Conservation (phyloP, 306 rosid species). For the Fragaria ananassa region DNA sequence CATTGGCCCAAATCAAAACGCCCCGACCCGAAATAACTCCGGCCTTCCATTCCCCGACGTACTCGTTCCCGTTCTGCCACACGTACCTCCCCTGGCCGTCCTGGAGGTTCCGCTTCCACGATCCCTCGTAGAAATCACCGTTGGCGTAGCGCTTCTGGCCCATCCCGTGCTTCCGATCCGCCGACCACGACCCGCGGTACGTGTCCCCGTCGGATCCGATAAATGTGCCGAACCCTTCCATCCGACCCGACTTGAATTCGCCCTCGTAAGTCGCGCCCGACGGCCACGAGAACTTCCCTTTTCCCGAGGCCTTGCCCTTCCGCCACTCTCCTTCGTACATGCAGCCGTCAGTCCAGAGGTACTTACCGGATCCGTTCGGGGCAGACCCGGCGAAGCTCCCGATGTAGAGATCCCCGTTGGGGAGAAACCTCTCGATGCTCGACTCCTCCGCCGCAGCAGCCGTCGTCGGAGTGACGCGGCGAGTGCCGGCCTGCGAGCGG, state of each 20-base stretch:
- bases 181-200: slow-evolving; percentile 73
- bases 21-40: slow-evolving; percentile 80
- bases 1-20: slow-evolving; percentile 67
- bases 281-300: slow-evolving; percentile 93
- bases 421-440: slow-evolving; percentile 40
- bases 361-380: slow-evolving; percentile 88
- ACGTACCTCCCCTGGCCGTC: slow-evolving; percentile 86
- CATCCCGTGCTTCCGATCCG: slow-evolving; percentile 69
- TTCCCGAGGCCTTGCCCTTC: slow-evolving; percentile 83
- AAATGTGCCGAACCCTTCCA: slow-evolving; percentile 81
- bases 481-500: slow-evolving; percentile 58
- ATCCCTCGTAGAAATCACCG: slow-evolving; percentile 80
- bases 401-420: slow-evolving; percentile 85
- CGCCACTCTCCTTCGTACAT: slow-evolving; percentile 95
- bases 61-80: slow-evolving; percentile 87
- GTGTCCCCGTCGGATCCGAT: slow-evolving; percentile 81
- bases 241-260: slow-evolving; percentile 84
- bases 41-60: slow-evolving; percentile 77
- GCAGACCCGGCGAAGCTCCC: slow-evolving; percentile 65
- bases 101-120: slow-evolving; percentile 71
- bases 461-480: slow-evolving; percentile 67
- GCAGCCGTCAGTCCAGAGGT: slow-evolving; percentile 88
- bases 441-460: not conserved
- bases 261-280: slow-evolving; percentile 92
- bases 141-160: slow-evolving; percentile 74